These are phyloP conservation scores for Penicillium antarcticum DNA, from an alignment of 495 filamentous ascomycete species.

Conservation along the genomic window DNA sequence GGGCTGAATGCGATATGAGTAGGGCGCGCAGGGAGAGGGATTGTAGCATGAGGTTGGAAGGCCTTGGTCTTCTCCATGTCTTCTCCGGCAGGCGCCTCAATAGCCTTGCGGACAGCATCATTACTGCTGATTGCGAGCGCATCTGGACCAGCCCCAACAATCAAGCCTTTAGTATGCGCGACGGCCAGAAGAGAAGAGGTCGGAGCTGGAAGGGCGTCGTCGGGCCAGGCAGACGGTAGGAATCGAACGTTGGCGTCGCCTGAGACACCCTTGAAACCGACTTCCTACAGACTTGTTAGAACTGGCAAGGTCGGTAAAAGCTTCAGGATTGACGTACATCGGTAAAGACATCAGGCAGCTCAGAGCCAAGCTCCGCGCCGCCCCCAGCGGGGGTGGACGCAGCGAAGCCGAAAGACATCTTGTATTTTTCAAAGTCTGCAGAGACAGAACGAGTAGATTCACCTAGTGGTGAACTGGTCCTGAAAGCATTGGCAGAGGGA, in stretches of 20 bases:
- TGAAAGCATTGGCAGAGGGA: constrained; percentile 39
- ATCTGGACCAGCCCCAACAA: constrained; percentile 86
- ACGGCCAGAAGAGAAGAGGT: constrained; percentile 84
- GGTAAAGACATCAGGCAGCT: constrained; percentile 47
- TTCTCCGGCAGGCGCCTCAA: constrained; percentile 53
- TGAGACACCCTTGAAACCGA: constrained; percentile 77
- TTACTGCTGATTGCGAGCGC: constrained; percentile 71
- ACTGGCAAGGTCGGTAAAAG: background rate
- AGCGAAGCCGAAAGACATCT: constrained; percentile 68
- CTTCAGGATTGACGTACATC: constrained; percentile 33
- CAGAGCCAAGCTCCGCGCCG: constrained; percentile 37
- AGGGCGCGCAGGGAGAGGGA: constrained; percentile 69
- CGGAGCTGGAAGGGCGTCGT: constrained; percentile 66
- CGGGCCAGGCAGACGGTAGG: constrained; percentile 76
- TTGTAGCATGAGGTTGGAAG: constrained; percentile 70
- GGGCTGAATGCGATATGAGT: constrained; percentile 89
- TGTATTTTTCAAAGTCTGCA: constrained; percentile 38
- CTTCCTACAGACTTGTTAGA: constrained; percentile 47
- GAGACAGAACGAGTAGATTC: constrained; percentile 38
- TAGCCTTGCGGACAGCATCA: constrained; percentile 73
- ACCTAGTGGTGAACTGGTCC: constrained; percentile 29
- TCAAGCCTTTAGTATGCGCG: constrained; percentile 72
- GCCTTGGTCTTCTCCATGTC: constrained; percentile 59
- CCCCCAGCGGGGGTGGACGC: constrained; percentile 29
- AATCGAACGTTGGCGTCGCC: constrained; percentile 79